Evolutionary conservation across 176 grass and related monocot species (phyloP).

Genomic region (Guadua angustifolia): DNA sequence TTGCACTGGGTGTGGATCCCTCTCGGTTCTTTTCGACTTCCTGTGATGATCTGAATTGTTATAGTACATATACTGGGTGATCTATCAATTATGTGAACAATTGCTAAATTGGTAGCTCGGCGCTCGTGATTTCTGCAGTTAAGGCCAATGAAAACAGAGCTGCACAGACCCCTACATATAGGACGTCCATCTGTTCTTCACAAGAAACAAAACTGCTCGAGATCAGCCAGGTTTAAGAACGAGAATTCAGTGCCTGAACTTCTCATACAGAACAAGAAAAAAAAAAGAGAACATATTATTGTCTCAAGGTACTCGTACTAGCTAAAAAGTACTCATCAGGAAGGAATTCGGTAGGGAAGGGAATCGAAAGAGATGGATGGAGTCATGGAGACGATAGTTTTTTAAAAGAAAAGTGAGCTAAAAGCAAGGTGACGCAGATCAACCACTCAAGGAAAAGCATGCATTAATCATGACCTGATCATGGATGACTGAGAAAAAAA

Average conservation of each 20-base stretch:
- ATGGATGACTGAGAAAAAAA: constrained; percentile 10
- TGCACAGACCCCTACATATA: background rate
- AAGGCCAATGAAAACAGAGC: background rate
- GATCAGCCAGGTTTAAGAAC: background rate
- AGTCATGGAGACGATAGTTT: background rate
- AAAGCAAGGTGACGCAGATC: constrained; percentile 52
- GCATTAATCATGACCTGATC: constrained; percentile 21
- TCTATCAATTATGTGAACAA: background rate
- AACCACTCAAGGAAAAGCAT: constrained; percentile 48
- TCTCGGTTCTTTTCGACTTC: constrained; percentile 7
- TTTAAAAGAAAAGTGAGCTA: constrained; percentile 32
- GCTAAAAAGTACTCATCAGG: background rate
- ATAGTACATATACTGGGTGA: background rate
- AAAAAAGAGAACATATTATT: background rate
- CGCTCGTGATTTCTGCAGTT: background rate
- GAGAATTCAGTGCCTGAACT: background rate
- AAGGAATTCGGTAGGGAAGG: constrained; percentile 3
- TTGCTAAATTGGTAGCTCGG: background rate
- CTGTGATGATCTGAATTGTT: background rate
- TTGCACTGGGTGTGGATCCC: background rate
- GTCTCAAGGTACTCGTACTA: background rate
- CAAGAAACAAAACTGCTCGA: background rate
- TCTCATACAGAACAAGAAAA: background rate
- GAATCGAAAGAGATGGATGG: background rate
- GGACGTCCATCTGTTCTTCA: background rate